Evolutionary conservation across 768 basidiomycete genomes (phyloP), one percentile per base, ranked within the genome.

Genomic region (Calocybe cyanea): DNA sequence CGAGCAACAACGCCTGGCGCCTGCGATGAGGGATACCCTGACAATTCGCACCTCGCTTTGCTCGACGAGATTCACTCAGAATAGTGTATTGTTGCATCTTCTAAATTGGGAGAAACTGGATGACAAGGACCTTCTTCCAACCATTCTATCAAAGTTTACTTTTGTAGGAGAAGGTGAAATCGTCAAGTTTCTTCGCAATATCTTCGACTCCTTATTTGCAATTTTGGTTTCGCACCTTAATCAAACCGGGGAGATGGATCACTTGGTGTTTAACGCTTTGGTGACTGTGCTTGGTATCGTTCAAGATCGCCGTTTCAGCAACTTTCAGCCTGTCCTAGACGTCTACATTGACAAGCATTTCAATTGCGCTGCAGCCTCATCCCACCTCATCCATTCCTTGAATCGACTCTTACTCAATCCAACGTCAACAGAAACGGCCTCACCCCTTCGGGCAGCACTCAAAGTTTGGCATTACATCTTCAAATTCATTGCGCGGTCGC

Each of bases 401-500:
- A 88, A 88, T 57, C 76, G 80, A 19, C 77, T 96, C 11, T 71
- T 97, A 32, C 70, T 70, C 28, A 78, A 85, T 55, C 90, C 91
- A 10, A 80, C 83, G 0, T 77, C 81, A 17, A 67, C 72, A 7
- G 87, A 90, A 18, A 80, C 77, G 2, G 92, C 87, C 0, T 83
- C 87, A 14, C 77, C 80, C 4, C 75, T 97, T 45, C 83, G 94
- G 25, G 83, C 91, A 9, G 88, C 93, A 13, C 72, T 98, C 49
- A 97, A 97, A 63, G 95, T 97, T 23, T 95, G 92, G 92, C 87
- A 92, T 58, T 92, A 94, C 59, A 83, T 98, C 55, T 91, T 97
- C 80, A 90, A 89, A 61, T 91, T 98, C 65, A 87, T 96, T 57
- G 82, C 88, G 13, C 78, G 89, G n/a, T 85, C 93, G 2, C 74